Evolutionary conservation across 768 basidiomycete species (phyloP), one percentile per base, ranked within the genome.

Genomic region (Saitozyma podzolica): DNA sequence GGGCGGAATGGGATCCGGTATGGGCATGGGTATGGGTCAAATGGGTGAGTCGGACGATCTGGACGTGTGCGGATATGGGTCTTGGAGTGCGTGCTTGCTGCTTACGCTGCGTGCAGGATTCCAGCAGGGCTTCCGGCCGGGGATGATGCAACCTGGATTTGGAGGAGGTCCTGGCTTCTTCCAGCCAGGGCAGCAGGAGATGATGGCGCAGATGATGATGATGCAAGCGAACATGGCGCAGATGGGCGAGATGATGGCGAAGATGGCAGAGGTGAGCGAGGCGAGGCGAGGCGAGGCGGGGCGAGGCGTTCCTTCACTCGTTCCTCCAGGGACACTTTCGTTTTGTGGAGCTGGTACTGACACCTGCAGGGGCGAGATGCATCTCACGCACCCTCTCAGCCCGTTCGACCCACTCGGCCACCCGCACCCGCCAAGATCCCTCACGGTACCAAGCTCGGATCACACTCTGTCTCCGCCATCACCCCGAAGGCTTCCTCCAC

Each of bases 201-300:
- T 88, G 85, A 79, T 94, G 68, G 92, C 90, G 37, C 83, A 94
- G 73, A 93, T 94, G 92, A 87, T 89, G 59, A 91, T 93, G 80
- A 90, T 95, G 87, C 89, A 90, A 48, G 84, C 86, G 40, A 87
- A 86, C 42, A 88, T 92, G 85, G 89, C 70, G 47, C 73, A 76
- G 54, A 76, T 79, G 80, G 67, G 73, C 8, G 75, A 79, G 56
- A 78, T 77, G 78, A 74, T 69, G 67, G 62, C 58, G 41, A 65
- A 68, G 45, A 73, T 76, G 70, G 71, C 57, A 50, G 59, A 67
- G 60, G 68, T 68, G 59, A 56, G 66, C 58, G 45, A 11, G 45
- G 45, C 45, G 29, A 29, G 29, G 29, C 29, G 29, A 29, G 29
- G 29, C 29, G 29, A 29, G 29, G 29, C 29, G 29, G 5, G 29